A percentile compares a stretch with the other conserved stretches of the same genome.
phyloP scores from a whole-genome alignment of 2,329 filamentous ascomycete genomes.

The Fusarium napiforme region DNA sequence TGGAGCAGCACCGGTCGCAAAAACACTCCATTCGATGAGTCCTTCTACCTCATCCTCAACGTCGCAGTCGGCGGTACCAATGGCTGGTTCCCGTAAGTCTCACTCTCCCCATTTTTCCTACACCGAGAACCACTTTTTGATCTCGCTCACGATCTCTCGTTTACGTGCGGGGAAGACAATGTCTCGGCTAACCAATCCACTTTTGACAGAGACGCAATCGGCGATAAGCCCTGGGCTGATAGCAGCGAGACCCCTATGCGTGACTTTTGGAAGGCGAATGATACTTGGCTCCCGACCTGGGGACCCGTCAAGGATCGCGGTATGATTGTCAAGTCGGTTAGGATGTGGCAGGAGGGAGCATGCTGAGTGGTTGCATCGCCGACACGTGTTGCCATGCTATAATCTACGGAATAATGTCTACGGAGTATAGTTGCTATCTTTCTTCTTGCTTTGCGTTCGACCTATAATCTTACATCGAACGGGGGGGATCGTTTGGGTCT shows the following conservation, averaged over 20 bases:
- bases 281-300: constrained; percentile 56
- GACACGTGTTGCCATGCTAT: not conserved
- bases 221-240: constrained; percentile 58
- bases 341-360: constrained; percentile 56
- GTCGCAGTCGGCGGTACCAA: constrained; percentile 61
- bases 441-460: not conserved
- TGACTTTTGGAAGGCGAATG: constrained; percentile 54
- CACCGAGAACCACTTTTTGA: not conserved
- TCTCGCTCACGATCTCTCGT: constrained; percentile 1
- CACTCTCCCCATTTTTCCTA: not conserved
- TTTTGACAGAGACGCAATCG: constrained; percentile 51
- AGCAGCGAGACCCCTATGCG: constrained; percentile 50
- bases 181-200: constrained; percentile 18
- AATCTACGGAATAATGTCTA: not conserved
- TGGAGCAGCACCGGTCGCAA: constrained; percentile 52
- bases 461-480: not conserved
- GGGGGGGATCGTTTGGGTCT: not conserved
- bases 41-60: constrained; percentile 62
- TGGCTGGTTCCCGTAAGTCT: constrained; percentile 57
- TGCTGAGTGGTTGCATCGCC: constrained; percentile 24
- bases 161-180: not conserved
- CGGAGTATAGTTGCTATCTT: constrained; percentile 1
- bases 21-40: constrained; percentile 61
- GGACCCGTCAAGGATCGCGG: constrained; percentile 46
- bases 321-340: constrained; percentile 57